Evolutionary conservation across 2,329 filamentous ascomycete species (phyloP).

Genomic region (Leptographium lundbergii): DNA sequence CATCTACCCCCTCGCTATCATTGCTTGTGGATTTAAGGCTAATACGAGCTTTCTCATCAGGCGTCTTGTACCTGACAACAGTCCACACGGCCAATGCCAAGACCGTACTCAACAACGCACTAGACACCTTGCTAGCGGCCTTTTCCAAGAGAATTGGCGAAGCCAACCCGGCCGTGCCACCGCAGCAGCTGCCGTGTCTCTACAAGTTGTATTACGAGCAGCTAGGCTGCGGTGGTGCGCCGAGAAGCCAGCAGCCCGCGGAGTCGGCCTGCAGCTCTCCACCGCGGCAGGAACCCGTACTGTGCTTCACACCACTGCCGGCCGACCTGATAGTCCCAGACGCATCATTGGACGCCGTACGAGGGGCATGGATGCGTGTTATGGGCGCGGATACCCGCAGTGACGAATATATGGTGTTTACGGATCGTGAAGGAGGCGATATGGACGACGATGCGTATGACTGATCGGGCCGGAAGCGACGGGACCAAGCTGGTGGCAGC

Average conservation of each 20-base stretch:
- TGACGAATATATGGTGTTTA: slow-evolving; percentile 61
- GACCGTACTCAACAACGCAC: slow-evolving; percentile 24
- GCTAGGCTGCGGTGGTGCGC: slow-evolving; percentile 16
- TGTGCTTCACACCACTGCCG: slow-evolving; percentile 45
- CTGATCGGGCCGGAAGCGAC: neutral
- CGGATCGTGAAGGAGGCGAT: slow-evolving; percentile 52
- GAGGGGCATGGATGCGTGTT: slow-evolving; percentile 55
- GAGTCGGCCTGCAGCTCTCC: slow-evolving; percentile 20
- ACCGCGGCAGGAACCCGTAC: slow-evolving; percentile 16
- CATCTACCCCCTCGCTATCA: slow-evolving; percentile 4
- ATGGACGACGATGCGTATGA: slow-evolving; percentile 33
- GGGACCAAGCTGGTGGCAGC: neutral
- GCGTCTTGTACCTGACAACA: slow-evolving; percentile 29
- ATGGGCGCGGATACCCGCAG: slow-evolving; percentile 24
- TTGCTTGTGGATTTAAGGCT: neutral
- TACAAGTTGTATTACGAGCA: slow-evolving; percentile 47
- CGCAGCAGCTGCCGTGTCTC: slow-evolving; percentile 20
- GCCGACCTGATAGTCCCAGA: slow-evolving; percentile 67
- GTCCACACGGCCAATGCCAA: slow-evolving; percentile 23
- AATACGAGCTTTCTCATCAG: slow-evolving; percentile 11
- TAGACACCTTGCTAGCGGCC: slow-evolving; percentile 25
- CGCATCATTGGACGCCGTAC: slow-evolving; percentile 50
- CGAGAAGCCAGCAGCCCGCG: neutral
- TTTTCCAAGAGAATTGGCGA: slow-evolving; percentile 14
- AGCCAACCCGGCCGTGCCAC: slow-evolving; percentile 15